Evolutionary conservation across 192 early-diverging fungal genomes (phyloP).

Genomic region (Mortierella antarctica): DNA sequence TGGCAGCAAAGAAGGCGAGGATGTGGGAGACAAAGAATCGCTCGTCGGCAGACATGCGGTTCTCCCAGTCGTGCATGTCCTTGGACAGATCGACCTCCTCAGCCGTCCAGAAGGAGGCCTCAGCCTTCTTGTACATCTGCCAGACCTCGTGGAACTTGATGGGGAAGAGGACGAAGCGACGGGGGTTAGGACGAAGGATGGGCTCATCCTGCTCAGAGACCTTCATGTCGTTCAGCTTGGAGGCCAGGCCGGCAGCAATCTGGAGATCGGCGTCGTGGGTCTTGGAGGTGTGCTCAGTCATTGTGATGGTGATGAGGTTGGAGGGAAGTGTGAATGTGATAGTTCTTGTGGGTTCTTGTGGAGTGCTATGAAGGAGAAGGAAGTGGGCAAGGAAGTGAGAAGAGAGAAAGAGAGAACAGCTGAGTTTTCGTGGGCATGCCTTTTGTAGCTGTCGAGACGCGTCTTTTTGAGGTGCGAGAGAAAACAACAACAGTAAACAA

Average conservation of each 20-base stretch:
- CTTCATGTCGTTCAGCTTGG: conserved; percentile 46
- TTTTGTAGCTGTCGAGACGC: no score
- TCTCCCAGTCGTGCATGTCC: conserved; percentile 91
- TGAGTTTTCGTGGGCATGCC: no score
- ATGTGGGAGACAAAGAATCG: conserved; percentile 92
- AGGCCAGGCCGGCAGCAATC: conserved; percentile 28
- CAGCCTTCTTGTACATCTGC: conserved; percentile 98
- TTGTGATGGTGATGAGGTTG: not conserved
- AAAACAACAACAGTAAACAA: no score
- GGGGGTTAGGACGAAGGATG: conserved; percentile 69
- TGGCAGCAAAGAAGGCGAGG: conserved; percentile 95
- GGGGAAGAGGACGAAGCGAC: conserved; percentile 92
- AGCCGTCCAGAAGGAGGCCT: conserved; percentile 97
- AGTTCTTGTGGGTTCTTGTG: not conserved
- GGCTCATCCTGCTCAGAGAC: conserved; percentile 56
- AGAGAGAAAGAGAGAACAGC: no score
- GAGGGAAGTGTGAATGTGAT: not conserved
- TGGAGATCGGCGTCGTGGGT: conserved; percentile 41
- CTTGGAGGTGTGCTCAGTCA: conserved; percentile 7
- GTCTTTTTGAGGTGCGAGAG: no score
- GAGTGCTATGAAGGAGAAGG: not conserved
- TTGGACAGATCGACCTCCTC: conserved; percentile 96
- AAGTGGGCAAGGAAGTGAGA: no score
- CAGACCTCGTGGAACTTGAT: conserved; percentile 95
- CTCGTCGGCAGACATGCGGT: conserved; percentile 86